Base-by-base conservation (phyloP, 1,139 yeast species). In the Zygosaccharomyces pseudobailii region DNA sequence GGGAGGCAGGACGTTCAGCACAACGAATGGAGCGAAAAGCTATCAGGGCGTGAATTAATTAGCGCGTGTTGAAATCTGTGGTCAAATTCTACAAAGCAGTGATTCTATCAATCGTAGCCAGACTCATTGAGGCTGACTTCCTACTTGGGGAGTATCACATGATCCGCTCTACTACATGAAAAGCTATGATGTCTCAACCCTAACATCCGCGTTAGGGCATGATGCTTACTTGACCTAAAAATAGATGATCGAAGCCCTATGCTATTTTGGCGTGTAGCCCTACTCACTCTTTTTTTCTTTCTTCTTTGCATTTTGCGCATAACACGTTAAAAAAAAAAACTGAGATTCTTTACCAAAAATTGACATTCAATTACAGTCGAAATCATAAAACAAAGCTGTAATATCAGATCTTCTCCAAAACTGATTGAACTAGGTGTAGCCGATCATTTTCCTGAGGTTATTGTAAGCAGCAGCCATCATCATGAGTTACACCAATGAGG, bases 401-500 rank as follows among this genome's bases (percentile, higher is more conserved):
- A 30, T 30, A 30, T n/a, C 6, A 9, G 33, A 2, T 4, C 19
- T 6, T 30, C 33, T 30, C 2, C 6, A 30, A 9, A n/a, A 30
- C 13, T 30, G 13, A 10, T 10, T 20, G 13, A 30, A n/a, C 10
- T 2, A 10, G 33, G 17, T 6, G 10, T n/a, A n/a, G 7, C 19
- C 4, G 33, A 30, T 30, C 33, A 13, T 13, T 13, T 13, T 1
- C 17, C 17, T 13, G 17, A 13, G 17, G 2, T 13, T 2, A 13
- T 13, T 13, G 17, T 13, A 13, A 13, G 17, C 17, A 13, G 2
- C 2, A 13, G 17, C 17, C 2, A 13, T 13, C 2, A 13, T 13
- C 17, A 31, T 44, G n/a, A 43, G 28, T 35, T 32, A 45, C 39
- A 28, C 40, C 7, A 40, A 48, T 40, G 49, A 52, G 20, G 61